Evolutionary conservation across 345 rosid genomes (phyloP).

Genomic region (Linum lewisii): DNA sequence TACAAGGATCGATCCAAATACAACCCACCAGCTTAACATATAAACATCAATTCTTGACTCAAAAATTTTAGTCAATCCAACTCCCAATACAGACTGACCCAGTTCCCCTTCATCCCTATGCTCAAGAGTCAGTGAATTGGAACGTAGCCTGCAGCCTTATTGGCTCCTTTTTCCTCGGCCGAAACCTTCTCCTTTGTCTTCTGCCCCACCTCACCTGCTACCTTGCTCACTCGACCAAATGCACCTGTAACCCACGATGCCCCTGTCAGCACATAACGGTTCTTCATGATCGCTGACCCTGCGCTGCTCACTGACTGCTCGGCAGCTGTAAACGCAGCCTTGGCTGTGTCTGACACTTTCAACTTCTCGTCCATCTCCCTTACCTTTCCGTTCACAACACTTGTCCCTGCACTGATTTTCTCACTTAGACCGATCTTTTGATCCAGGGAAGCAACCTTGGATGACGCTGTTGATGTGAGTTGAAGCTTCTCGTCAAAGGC

Average conservation of each 20-base stretch:
- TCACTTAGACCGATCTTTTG: conserved; percentile 20
- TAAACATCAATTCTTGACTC: neutral
- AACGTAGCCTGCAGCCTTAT: conserved; percentile 34
- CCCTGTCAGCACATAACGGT: conserved; percentile 19
- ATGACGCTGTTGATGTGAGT: conserved; percentile 16
- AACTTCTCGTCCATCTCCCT: conserved; percentile 22
- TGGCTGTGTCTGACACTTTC: conserved; percentile 19
- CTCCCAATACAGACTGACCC: neutral
- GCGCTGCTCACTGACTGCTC: conserved; percentile 18
- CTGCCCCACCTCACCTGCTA: conserved; percentile 20
- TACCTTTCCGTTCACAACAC: conserved; percentile 15
- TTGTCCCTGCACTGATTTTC: conserved; percentile 17
- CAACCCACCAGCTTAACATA: too few relatives aligned
- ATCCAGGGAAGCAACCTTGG: conserved; percentile 16
- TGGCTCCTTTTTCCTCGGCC: conserved; percentile 44
- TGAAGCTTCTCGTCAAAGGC: conserved; percentile 20
- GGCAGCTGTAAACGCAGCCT: conserved; percentile 19
- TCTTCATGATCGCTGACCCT: conserved; percentile 23
- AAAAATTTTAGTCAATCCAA: neutral
- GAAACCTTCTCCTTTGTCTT: conserved; percentile 23
- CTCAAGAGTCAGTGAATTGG: conserved; percentile 11
- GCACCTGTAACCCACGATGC: conserved; percentile 24
- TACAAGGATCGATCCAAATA: too few relatives aligned
- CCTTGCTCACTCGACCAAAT: conserved; percentile 14
- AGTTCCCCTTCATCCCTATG: neutral